phyloP scores from a whole-genome alignment of 208 protist species.

The Trypanosoma scelopori region DNA sequence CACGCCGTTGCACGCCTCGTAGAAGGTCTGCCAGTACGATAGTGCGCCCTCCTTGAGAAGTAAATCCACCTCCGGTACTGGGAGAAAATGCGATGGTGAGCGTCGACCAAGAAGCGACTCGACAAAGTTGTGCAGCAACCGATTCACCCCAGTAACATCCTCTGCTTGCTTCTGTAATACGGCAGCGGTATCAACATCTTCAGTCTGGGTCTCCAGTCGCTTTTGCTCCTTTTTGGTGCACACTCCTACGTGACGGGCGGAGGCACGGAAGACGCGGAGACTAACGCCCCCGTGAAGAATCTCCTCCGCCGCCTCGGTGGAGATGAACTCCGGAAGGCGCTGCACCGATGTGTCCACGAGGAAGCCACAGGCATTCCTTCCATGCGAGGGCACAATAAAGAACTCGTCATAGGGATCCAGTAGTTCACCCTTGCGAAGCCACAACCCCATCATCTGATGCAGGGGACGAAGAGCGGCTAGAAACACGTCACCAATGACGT shows the following conservation, averaged over 20 bases:
- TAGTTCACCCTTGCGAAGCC: slow-evolving; percentile 61
- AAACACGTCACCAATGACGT: slow-evolving; percentile 62
- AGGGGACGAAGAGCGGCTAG: slow-evolving; percentile 51
- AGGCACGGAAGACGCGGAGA: slow-evolving; percentile 64
- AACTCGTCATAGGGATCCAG: slow-evolving; percentile 82
- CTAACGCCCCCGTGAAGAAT: slow-evolving; percentile 71
- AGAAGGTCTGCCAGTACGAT: slow-evolving; percentile 58
- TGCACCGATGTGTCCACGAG: slow-evolving; percentile 56
- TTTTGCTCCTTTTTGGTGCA: slow-evolving; percentile 33
- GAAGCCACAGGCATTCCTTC: slow-evolving; percentile 57
- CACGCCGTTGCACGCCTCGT: slow-evolving; percentile 53
- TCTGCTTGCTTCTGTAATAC: slow-evolving; percentile 8
- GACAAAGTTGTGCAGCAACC: slow-evolving; percentile 37
- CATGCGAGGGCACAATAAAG: slow-evolving; percentile 77
- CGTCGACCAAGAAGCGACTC: slow-evolving; percentile 21
- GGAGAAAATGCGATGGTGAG: slow-evolving; percentile 4
- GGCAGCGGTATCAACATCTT: slow-evolving; percentile 29
- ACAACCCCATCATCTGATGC: slow-evolving; percentile 56
- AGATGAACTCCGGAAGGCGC: slow-evolving; percentile 73
- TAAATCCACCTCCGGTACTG: slow-evolving; percentile 46
- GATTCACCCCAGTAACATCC: slow-evolving; percentile 22
- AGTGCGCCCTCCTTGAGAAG: slow-evolving; percentile 34
- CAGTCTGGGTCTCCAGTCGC: slow-evolving; percentile 9
- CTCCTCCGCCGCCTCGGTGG: slow-evolving; percentile 40
- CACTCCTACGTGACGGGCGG: slow-evolving; percentile 49